Evolutionary conservation across 2,329 filamentous ascomycete genomes (phyloP).

Genomic region (Aureobasidium zeae): DNA sequence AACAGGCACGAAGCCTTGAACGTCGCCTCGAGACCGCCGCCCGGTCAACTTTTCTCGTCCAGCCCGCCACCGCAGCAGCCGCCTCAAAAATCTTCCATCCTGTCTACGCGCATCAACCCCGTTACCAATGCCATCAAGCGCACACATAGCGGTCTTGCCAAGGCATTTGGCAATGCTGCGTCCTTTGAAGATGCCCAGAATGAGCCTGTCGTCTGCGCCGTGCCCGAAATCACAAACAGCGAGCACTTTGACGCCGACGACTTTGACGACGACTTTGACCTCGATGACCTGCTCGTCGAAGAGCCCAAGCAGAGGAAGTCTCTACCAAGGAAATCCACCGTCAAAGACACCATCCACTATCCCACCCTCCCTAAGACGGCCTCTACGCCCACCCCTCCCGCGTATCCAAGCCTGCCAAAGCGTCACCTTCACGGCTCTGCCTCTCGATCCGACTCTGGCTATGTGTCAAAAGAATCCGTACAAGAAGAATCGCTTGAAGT

Average conservation of each 20-base stretch:
- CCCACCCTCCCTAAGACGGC: constrained; percentile 32
- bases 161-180: constrained; percentile 32
- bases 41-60: constrained; percentile 48
- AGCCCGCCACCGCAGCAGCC: constrained; percentile 43
- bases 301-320: constrained; percentile 38
- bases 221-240: constrained; percentile 20
- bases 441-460: constrained; percentile 20
- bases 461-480: constrained; percentile 19
- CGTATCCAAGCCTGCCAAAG: constrained; percentile 26
- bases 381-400: constrained; percentile 18
- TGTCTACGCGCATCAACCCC: constrained; percentile 27
- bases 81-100: constrained; percentile 29
- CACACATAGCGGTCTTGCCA: constrained; percentile 38
- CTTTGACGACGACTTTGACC: constrained; percentile 72
- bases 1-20: constrained; percentile 31
- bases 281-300: constrained; percentile 50
- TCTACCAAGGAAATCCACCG: background rate
- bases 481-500: constrained; percentile 15
- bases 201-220: constrained; percentile 22
- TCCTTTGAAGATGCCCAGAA: constrained; percentile 32
- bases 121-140: constrained; percentile 35
- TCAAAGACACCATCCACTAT: constrained; percentile 30
- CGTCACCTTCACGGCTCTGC: constrained; percentile 18
- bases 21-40: constrained; percentile 19
- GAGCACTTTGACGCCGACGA: constrained; percentile 70